Evolutionary conservation across 1,139 yeast species (phyloP).

Genomic region (Saccharomycopsis phalli): DNA sequence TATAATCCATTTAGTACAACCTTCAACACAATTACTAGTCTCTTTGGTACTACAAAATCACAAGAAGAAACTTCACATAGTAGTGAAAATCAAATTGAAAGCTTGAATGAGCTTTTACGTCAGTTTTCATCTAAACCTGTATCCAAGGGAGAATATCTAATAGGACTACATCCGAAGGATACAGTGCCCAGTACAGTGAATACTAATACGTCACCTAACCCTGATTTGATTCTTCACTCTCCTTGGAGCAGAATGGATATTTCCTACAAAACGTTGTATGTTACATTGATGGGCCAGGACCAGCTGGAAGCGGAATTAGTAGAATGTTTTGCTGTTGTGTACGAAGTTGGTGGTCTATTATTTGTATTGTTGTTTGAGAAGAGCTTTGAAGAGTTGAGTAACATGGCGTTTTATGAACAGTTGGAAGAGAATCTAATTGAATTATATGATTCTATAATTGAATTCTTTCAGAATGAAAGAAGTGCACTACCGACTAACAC

Average conservation of each 20-base stretch:
- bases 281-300: slow-evolving; percentile 6
- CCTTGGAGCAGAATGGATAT: slow-evolving; percentile 15
- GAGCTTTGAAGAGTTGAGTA: slow-evolving; percentile 13
- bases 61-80: neutral
- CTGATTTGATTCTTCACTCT: slow-evolving; percentile 14
- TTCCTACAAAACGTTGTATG: slow-evolving; percentile 9
- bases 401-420: slow-evolving; percentile 16
- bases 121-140: slow-evolving; percentile 11
- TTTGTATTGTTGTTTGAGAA: slow-evolving; percentile 16
- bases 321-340: slow-evolving; percentile 15
- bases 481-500: neutral
- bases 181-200: slow-evolving; percentile 1
- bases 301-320: neutral
- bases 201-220: slow-evolving; percentile 14
- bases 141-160: slow-evolving; percentile 13
- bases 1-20: slow-evolving; percentile 17
- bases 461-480: slow-evolving; percentile 11
- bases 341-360: slow-evolving; percentile 15
- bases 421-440: slow-evolving; percentile 18
- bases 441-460: slow-evolving; percentile 15
- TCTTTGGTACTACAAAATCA: slow-evolving; percentile 4
- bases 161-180: slow-evolving; percentile 10
- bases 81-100: slow-evolving; percentile 7
- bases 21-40: slow-evolving; percentile 10
- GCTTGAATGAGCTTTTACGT: slow-evolving; percentile 13